Percentiles rank a stretch among this genome's conserved stretches.
phyloP scores from a whole-genome alignment of 2,329 filamentous ascomycete genomes.

The Cylindrodendrum hubeiense region DNA sequence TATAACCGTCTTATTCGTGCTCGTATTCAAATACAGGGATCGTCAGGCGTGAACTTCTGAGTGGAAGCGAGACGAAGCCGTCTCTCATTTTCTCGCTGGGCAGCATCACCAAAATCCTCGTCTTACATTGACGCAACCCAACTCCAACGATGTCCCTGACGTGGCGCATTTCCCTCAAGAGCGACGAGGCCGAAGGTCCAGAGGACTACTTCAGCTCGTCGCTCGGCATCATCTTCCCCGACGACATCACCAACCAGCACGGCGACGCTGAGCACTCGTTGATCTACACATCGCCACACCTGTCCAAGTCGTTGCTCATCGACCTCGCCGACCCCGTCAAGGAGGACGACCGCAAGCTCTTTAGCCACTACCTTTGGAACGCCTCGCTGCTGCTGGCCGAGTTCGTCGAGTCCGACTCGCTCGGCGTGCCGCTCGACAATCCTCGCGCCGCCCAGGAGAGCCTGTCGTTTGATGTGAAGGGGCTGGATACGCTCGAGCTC shows the following conservation, averaged over 20 bases:
- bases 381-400: conserved; percentile 68
- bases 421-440: conserved; percentile 42
- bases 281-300: conserved; percentile 67
- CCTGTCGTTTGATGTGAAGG: conserved; percentile 60
- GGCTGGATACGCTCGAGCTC: conserved; percentile 70
- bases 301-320: conserved; percentile 59
- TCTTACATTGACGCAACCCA: neutral
- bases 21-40: neutral
- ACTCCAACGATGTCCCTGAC: conserved; percentile 57
- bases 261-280: conserved; percentile 71
- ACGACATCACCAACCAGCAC: conserved; percentile 75
- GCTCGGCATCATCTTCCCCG: conserved; percentile 74
- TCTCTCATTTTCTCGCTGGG: neutral
- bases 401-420: conserved; percentile 64
- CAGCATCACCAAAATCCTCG: neutral
- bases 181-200: conserved; percentile 48
- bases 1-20: neutral
- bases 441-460: conserved; percentile 22
- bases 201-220: conserved; percentile 72
- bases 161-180: conserved; percentile 46
- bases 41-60: no score
- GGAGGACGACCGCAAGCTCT: conserved; percentile 69
- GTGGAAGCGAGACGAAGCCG: no score
- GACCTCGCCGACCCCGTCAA: conserved; percentile 61
- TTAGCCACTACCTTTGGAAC: conserved; percentile 83